Evolutionary conservation across 768 basidiomycete genomes (phyloP).

Genomic region (Leucosporidium creatinivorum): DNA sequence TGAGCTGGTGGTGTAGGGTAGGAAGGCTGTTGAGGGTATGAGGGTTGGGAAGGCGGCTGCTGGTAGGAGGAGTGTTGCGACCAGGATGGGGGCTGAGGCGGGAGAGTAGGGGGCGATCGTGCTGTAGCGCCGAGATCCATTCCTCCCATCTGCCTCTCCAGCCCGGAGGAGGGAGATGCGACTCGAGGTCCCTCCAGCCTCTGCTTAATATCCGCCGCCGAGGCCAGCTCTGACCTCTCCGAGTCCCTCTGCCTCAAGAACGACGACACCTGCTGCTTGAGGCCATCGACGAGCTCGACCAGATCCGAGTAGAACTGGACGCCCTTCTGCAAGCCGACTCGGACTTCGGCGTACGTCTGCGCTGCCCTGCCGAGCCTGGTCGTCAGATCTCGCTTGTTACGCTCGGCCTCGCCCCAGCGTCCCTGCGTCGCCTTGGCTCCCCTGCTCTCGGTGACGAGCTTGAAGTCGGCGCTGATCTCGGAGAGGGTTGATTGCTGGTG

Average conservation of each 20-base stretch:
- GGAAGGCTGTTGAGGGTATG: background rate
- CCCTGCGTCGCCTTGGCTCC: conserved; percentile 68
- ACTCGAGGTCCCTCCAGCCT: conserved; percentile 49
- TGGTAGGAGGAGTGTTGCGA: no score
- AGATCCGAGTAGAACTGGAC: conserved; percentile 82
- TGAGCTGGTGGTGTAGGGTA: background rate
- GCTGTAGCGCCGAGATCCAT: conserved; percentile 32
- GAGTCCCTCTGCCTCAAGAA: conserved; percentile 59
- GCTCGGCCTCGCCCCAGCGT: conserved; percentile 76
- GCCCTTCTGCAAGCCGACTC: conserved; percentile 73
- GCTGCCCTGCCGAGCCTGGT: conserved; percentile 65
- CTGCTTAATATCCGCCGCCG: conserved; percentile 65
- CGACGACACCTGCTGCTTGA: conserved; percentile 54
- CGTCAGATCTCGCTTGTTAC: conserved; percentile 65
- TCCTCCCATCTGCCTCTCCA: conserved; percentile 39
- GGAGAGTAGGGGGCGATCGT: background rate
- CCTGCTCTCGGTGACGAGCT: conserved; percentile 61
- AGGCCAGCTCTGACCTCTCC: conserved; percentile 63
- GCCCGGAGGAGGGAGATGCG: conserved; percentile 23
- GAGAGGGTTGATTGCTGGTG: conserved; percentile 66
- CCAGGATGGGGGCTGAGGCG: background rate
- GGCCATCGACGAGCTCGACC: conserved; percentile 53
- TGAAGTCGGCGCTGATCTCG: conserved; percentile 69
- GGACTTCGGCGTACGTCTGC: conserved; percentile 78
- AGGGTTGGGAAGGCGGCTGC: no score